Evolutionary conservation across 2,329 filamentous ascomycete genomes (phyloP), one percentile per base, ranked within the genome.

Genomic region (Chaetomium globosum): DNA sequence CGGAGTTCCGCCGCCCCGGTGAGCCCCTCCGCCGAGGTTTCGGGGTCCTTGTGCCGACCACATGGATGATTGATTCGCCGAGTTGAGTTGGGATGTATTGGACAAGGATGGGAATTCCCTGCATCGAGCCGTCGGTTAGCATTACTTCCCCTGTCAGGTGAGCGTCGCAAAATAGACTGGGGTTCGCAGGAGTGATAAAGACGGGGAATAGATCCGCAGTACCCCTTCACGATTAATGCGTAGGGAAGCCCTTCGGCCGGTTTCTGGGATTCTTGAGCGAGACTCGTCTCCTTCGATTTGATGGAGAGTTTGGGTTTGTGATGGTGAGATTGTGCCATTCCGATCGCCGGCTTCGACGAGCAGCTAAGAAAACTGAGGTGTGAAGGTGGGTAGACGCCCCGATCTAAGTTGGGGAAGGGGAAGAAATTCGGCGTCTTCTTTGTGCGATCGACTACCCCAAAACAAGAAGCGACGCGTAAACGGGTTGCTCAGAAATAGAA

Each of bases 51-150:
- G 78, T 30, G 79, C 77, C 51, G 83, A 81, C 85, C 85, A 87
- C 76, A 87, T 79, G 5, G 83, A 83, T 16, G 80, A 77, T 67
- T 81, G 81, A 54, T 74, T 81, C 7, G 80, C 75, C 65, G 75
- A 83, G 31, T 81, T 77, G 52, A 86, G 75, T 71, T 85, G 84
- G 53, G 84, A 79, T 68, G 84, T 87, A 71, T 85, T 87, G 59
- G 86, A 88, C 70, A 89, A 76, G 26, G 86, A 87, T 9, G 87
- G 87, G 62, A 89, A 89, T 73, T 89, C 87, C 67, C 87, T 89
- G 57, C 60, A 66, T 43, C 31, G 67, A 43, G 63, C 61, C 13
- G 21, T 21, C 10, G 48, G 65, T 77, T 59, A 77, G 76, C 55
- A 61, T 53, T 57, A n/a, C 26, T 26, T 28, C 39, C 16, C 21